Evolutionary conservation across 2,329 filamentous ascomycete genomes (phyloP).

Genomic region (Talaromyces sp.): DNA sequence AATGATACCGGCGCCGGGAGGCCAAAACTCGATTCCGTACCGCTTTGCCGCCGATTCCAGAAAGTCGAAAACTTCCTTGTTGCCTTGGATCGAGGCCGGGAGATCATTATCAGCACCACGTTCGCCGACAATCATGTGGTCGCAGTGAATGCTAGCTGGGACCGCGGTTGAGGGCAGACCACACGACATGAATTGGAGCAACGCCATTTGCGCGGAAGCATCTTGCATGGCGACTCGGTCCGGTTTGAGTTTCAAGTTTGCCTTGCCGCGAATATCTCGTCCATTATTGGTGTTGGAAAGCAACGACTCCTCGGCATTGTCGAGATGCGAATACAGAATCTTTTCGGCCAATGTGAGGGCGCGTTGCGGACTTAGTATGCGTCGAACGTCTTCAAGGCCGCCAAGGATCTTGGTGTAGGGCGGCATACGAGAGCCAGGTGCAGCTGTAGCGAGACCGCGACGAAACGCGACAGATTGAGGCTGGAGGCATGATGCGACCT

Average conservation of each 20-base stretch:
- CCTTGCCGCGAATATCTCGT: constrained; percentile 73
- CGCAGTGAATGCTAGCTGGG: constrained; percentile 95
- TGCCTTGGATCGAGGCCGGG: constrained; percentile 76
- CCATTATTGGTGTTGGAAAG: constrained; percentile 79
- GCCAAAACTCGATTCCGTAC: constrained; percentile 95
- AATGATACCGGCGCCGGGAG: constrained; percentile 88
- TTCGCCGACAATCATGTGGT: constrained; percentile 97
- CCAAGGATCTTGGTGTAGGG: constrained; percentile 78
- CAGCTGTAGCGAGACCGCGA: constrained; percentile 34
- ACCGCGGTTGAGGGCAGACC: constrained; percentile 84
- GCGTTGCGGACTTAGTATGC: constrained; percentile 60
- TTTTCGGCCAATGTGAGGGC: constrained; percentile 89
- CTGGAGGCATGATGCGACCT: constrained; percentile 32
- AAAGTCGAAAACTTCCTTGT: constrained; percentile 97
- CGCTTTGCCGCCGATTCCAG: constrained; percentile 85
- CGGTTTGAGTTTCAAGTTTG: constrained; percentile 93
- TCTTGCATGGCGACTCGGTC: constrained; percentile 99
- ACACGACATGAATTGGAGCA: constrained; percentile 98
- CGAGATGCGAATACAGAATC: constrained; percentile 93
- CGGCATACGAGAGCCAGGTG: constrained; percentile 55
- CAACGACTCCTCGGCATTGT: constrained; percentile 83
- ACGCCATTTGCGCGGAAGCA: constrained; percentile 95
- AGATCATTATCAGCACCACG: constrained; percentile 84
- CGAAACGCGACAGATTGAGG: constrained; percentile 24
- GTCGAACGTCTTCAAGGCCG: constrained; percentile 69